These are phyloP conservation scores for Elsinoe ampelina DNA, from an alignment of 2,329 filamentous ascomycete species.

Conservation along the genomic window DNA sequence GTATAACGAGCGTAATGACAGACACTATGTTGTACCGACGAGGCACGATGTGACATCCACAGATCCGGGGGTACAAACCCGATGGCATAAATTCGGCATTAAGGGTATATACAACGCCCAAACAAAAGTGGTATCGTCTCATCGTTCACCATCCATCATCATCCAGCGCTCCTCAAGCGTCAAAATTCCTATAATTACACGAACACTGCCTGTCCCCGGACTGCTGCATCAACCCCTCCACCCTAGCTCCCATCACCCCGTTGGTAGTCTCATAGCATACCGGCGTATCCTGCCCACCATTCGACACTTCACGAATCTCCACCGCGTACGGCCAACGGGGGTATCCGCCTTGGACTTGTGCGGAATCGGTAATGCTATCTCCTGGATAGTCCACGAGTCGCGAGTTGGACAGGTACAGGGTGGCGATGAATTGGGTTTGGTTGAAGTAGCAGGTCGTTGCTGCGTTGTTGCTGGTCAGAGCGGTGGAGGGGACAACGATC, in stretches of 20 bases:
- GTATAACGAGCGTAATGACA: conserved; percentile 3
- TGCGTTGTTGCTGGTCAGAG: conserved; percentile 36
- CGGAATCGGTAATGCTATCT: background rate
- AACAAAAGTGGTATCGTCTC: background rate
- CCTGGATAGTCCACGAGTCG: conserved; percentile 17
- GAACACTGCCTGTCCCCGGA: conserved; percentile 31
- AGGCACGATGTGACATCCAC: too few species aligned
- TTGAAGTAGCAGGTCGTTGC: conserved; percentile 51
- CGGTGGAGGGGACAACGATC: conserved; percentile 40
- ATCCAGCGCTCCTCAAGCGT: background rate
- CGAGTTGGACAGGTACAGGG: conserved; percentile 40
- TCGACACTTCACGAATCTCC: conserved; percentile 45
- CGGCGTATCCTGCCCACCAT: conserved; percentile 42
- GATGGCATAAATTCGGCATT: too few species aligned
- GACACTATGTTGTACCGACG: background rate
- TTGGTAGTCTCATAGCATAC: conserved; percentile 41
- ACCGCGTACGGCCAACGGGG: conserved; percentile 50
- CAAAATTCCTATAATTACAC: conserved; percentile 38
- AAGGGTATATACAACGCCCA: background rate
- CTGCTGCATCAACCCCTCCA: conserved; percentile 29
- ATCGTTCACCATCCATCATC: background rate
- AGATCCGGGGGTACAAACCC: too few species aligned
- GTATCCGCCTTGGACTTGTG: conserved; percentile 24
- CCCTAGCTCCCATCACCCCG: conserved; percentile 28
- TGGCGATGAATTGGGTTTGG: conserved; percentile 46